Percentiles rank a stretch among this genome's conserved stretches.
Evolutionary conservation across 345 rosid genomes (phyloP).

Genomic region (Eucalyptus curtisii): DNA sequence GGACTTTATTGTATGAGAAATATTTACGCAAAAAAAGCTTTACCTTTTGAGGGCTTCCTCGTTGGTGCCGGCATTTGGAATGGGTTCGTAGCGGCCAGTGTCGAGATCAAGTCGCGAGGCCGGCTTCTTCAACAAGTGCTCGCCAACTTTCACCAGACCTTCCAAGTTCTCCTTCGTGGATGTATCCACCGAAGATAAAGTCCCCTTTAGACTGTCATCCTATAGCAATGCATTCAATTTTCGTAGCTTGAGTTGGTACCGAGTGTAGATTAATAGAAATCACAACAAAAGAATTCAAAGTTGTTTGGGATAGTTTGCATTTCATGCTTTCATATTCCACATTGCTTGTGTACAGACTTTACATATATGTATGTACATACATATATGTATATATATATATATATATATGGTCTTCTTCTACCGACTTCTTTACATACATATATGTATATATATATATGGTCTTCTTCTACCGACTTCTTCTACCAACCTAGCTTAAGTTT

Average conservation of each 20-base stretch:
- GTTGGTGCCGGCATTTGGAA: slow-evolving; percentile 27
- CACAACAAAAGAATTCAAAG: background rate
- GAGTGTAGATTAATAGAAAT: background rate
- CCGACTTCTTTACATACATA: too few relatives aligned
- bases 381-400: too few relatives aligned
- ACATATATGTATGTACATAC: background rate
- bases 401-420: background rate
- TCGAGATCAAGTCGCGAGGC: slow-evolving; percentile 29
- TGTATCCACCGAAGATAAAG: slow-evolving; percentile 23
- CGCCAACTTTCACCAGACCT: slow-evolving; percentile 30
- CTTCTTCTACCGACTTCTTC: background rate
- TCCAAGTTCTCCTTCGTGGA: slow-evolving; percentile 39
- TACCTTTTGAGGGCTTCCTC: slow-evolving; percentile 52
- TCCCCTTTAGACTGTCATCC: slow-evolving; percentile 44
- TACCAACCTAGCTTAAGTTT: background rate
- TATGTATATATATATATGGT: background rate
- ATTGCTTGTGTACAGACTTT: rapidly evolving
- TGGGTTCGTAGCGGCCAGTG: slow-evolving; percentile 39
- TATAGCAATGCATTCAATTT: background rate
- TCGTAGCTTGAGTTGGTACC: background rate
- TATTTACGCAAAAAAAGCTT: background rate
- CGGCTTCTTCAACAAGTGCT: slow-evolving; percentile 22
- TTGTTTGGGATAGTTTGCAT: background rate
- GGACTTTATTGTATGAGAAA: background rate
- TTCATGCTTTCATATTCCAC: background rate